These are phyloP conservation scores for Kappamyces sp. DNA, from an alignment of 192 early-diverging fungal genomes.

Conservation along the genomic window DNA sequence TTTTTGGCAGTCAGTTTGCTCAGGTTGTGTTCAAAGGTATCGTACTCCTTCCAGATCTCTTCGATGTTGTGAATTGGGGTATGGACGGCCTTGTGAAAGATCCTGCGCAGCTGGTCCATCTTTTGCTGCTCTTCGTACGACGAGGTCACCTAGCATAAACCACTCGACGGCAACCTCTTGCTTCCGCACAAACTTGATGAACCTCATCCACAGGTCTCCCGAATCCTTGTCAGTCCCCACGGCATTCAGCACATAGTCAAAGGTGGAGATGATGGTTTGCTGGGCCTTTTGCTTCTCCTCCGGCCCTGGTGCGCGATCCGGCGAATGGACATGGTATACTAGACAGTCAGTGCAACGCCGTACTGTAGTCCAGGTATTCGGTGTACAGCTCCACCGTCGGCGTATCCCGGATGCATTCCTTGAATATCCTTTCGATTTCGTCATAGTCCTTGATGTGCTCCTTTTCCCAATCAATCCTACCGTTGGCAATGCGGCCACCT, in stretches of 20 bases:
- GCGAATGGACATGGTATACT: conserved; percentile 64
- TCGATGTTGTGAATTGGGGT: conserved; percentile 86
- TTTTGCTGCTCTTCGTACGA: conserved; percentile 89
- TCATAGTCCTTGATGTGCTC: conserved; percentile 65
- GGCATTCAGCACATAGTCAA: conserved; percentile 81
- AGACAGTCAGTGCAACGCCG: too few species aligned
- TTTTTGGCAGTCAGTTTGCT: conserved; percentile 89
- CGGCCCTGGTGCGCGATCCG: conserved; percentile 39
- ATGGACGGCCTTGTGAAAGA: conserved; percentile 79
- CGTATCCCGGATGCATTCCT: conserved; percentile 70
- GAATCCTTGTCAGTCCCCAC: conserved; percentile 85
- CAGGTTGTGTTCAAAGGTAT: conserved; percentile 80
- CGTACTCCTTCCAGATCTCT: conserved; percentile 93
- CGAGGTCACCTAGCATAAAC: too few species aligned
- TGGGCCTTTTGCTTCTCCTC: conserved; percentile 51
- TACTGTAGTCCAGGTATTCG: conserved; percentile 83
- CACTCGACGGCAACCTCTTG: conserved; percentile 55
- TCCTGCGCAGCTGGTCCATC: conserved; percentile 73
- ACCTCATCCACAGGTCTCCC: conserved; percentile 83
- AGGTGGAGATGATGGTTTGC: conserved; percentile 68
- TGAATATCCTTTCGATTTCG: conserved; percentile 78
- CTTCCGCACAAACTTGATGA: conserved; percentile 71
- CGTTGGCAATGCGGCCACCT: conserved; percentile 69
- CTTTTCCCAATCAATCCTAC: conserved; percentile 77
- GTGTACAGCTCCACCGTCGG: conserved; percentile 83